Percentiles rank a stretch among this genome's conserved stretches.
Evolutionary conservation across 306 rosid species (phyloP).

Genomic region (Inga leiocalycina): DNA sequence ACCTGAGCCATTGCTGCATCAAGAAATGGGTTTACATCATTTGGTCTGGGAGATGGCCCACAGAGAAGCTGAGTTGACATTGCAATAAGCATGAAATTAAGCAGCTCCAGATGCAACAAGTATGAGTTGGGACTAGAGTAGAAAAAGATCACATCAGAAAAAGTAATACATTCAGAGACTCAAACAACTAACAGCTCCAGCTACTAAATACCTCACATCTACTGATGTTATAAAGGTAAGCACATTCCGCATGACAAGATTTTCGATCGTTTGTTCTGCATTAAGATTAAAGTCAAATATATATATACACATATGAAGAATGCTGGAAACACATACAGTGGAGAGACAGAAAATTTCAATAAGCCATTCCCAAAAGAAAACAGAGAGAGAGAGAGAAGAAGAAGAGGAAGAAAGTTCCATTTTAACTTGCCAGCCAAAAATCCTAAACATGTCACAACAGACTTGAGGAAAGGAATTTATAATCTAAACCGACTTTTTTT

Average conservation of each 20-base stretch:
- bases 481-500: not conserved
- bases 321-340: constrained; percentile 2
- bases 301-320: not conserved
- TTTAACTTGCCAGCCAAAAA: constrained; percentile 17
- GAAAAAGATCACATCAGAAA: constrained; percentile 47
- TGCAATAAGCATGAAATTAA: constrained; percentile 85
- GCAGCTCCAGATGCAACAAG: constrained; percentile 89
- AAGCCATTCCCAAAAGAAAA: not conserved
- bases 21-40: constrained; percentile 84
- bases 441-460: constrained; percentile 1
- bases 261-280: constrained; percentile 79
- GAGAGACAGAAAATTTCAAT: constrained; percentile 2
- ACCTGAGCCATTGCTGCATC: constrained; percentile 98
- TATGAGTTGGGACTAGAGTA: constrained; percentile 58
- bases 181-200: constrained; percentile 40
- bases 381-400: not conserved
- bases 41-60: constrained; percentile 90
- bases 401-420: constrained; percentile 12
- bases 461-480: not conserved
- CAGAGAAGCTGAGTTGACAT: constrained; percentile 98
- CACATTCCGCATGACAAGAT: constrained; percentile 69
- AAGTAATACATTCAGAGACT: constrained; percentile 22
- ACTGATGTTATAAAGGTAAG: constrained; percentile 78
- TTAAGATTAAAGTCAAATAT: constrained; percentile 16
- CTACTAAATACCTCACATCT: constrained; percentile 76